Evolutionary conservation across 2,329 filamentous ascomycete species (phyloP).

Genomic region (Aspergillus fumigatus): DNA sequence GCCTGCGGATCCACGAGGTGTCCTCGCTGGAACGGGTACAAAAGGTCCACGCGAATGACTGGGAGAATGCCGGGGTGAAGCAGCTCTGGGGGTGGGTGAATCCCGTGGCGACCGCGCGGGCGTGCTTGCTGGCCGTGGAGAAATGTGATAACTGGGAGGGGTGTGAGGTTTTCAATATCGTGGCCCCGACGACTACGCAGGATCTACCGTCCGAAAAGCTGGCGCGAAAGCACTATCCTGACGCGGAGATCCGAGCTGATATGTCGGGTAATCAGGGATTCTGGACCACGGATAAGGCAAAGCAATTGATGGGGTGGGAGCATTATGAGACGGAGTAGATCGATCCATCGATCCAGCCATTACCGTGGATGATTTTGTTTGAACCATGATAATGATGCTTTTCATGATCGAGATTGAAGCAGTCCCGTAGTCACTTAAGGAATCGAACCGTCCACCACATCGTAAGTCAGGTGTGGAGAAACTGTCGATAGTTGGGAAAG

Average conservation of each 20-base stretch:
- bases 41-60: slow-evolving; percentile 30
- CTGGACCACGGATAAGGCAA: slow-evolving; percentile 13
- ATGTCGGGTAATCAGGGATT: slow-evolving; percentile 21
- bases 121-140: slow-evolving; percentile 32
- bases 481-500: too few relatives aligned
- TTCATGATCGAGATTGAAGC: too few relatives aligned
- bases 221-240: slow-evolving; percentile 22
- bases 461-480: too few relatives aligned
- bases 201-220: slow-evolving; percentile 17
- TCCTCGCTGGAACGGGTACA: slow-evolving; percentile 24
- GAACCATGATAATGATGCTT: too few relatives aligned
- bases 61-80: slow-evolving; percentile 31
- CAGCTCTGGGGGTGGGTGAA: slow-evolving; percentile 37
- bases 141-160: slow-evolving; percentile 29
- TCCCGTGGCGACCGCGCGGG: slow-evolving; percentile 31
- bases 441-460: too few relatives aligned
- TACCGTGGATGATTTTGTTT: too few relatives aligned
- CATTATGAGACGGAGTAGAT: slow-evolving; percentile 25
- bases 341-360: too few relatives aligned
- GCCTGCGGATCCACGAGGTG: slow-evolving; percentile 37
- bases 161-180: slow-evolving; percentile 33
- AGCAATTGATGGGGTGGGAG: slow-evolving; percentile 21
- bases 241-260: slow-evolving; percentile 20
- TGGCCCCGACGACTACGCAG: slow-evolving; percentile 29
- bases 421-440: too few relatives aligned